Base-by-base conservation (phyloP, 495 filamentous ascomycete genomes). In the Rusavskia elegans region DNA sequence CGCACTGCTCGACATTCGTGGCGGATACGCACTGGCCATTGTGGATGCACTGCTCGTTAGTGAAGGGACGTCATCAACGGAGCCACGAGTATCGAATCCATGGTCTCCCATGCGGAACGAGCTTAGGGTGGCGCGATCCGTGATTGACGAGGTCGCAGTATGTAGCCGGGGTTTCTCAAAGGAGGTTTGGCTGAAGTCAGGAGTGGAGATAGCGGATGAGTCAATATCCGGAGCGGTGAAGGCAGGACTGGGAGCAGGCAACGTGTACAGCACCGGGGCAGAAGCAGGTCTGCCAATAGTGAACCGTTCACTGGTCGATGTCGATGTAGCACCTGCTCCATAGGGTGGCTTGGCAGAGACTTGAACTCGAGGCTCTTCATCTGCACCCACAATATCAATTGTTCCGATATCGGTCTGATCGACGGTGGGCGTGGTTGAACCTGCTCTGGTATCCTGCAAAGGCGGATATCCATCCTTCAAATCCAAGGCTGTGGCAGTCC, bases 1-100 rank as follows among this genome's bases (percentile, higher is more conserved):
- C 55, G 72, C 72, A 6, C 64, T 69, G 21, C 66, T 66, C 19
- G 70, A 72, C 49, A 78, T 62, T 16, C 72, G 71, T 55, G 68
- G 57, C 55, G 69, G 61, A 51, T 55, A 55, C 27, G 54, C 79
- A 52, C 82, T 81, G 3, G 86, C 87, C 79, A 81, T 85, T 14
- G 87, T 89, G 1, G 89, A 95, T 57, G 86, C 79, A 62, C 84
- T 89, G 65, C 84, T 89, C 17, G 83, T 89, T 29, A 95, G 66
- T 30, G 88, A 94, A 7, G 89, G 89, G 11, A 90, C 84, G 66
- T 89, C 86, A 52, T 94, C 88, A 21, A 87, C 75, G 7, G 89
- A 94, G 19, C 81, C 73, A 49, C 87, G 82, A 13, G 82, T 54
- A 53, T 81, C 78, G 14, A 78, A 78, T 6, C 77, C 75, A 30